Evolutionary conservation across 2,329 filamentous ascomycete genomes (phyloP), one percentile per base, ranked within the genome.

Genomic region (Balansia obtecta): DNA sequence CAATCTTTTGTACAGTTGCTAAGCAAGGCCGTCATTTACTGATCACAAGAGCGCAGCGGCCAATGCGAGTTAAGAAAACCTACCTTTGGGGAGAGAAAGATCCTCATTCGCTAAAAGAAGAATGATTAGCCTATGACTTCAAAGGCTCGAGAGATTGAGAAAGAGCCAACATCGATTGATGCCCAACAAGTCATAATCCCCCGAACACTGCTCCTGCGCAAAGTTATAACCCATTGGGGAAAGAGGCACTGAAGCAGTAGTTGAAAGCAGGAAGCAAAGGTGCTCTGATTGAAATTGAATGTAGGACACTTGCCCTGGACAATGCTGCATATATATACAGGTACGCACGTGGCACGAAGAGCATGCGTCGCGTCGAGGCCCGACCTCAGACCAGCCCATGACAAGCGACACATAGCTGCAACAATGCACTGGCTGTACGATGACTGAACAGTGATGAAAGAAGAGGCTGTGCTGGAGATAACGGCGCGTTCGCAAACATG

Each of bases 1-100:
- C 91, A 57, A 98, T 98, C 70, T 85, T 85, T 61, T 84, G 80
- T n/a, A 85, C 81, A 6, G 81, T 85, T 37, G 81, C 80, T 82
- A 52, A 13, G n/a, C 16, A 45, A 30, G 9, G 30, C 3, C n/a
- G 57, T 70, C 51, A 71, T 65, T 15, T 47, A 15, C 33, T n/a
- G 48, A 13, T 44, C 32, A 33, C 45, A 37, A 18, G 9, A 5
- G 34, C 12, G 27, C 13, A 30, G 34, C 4, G 34, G 34, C 47
- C 18, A 22, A 30, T n/a, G 30, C 3, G 11, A 18, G 22, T 27
- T 27, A 22, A 7, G 3, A 15, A 4, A 27, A 59, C 68, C 52
- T 72, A 81, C 79, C 79, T 69, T 83, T 83, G 30, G 80, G 80
- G 18, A 83, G 69, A 45, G 79, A 82, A 56, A 83, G 64, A 57